These are phyloP conservation scores for Teratosphaeria viscida DNA, from an alignment of 2,329 filamentous ascomycete genomes.

Conservation along the genomic window DNA sequence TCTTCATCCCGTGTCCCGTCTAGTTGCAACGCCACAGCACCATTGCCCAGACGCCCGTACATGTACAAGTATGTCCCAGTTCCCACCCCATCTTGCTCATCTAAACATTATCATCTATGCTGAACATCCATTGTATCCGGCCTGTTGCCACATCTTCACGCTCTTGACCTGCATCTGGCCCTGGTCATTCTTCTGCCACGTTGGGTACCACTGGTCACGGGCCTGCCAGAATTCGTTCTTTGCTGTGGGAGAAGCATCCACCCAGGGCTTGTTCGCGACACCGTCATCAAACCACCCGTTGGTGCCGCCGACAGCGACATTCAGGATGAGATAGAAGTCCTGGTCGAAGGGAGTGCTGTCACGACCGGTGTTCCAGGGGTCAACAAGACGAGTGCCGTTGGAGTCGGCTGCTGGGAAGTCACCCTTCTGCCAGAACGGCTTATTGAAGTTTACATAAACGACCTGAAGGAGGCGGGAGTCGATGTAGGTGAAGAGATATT, in stretches of 20 bases:
- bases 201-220: constrained; percentile 27
- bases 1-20: background rate
- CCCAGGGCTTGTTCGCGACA: constrained; percentile 64
- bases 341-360: constrained; percentile 32
- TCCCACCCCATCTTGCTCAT: background rate
- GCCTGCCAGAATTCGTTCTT: constrained; percentile 66
- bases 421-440: constrained; percentile 30
- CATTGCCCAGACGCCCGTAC: background rate
- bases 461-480: constrained; percentile 71
- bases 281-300: constrained; percentile 71
- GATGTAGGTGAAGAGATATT: constrained; percentile 80
- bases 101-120: constrained; percentile 1
- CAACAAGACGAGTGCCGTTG: constrained; percentile 28
- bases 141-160: constrained; percentile 39
- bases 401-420: constrained; percentile 24
- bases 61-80: background rate
- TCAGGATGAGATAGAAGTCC: constrained; percentile 32
- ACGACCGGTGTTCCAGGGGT: constrained; percentile 28
- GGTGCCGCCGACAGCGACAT: constrained; percentile 30
- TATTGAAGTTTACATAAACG: constrained; percentile 53
- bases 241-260: constrained; percentile 56
- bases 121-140: constrained; percentile 36
- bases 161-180: constrained; percentile 32
- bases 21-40: background rate
- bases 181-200: constrained; percentile 29